Conservation (phyloP, 345 rosid genomes). For the Toxicodendron radicans region DNA sequence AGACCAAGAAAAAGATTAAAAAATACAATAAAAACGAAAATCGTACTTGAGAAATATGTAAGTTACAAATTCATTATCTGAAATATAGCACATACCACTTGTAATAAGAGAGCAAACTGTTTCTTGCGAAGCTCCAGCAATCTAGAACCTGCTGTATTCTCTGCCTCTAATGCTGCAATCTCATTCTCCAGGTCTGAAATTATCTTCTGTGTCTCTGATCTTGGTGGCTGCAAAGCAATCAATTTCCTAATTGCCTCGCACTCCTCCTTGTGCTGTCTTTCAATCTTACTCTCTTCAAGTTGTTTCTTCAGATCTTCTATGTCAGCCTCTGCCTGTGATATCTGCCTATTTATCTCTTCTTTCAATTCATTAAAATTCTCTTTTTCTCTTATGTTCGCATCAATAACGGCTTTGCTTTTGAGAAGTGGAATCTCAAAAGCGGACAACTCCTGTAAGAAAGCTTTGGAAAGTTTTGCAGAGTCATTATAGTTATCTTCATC, state of each 20-base stretch:
- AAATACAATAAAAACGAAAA: too few species aligned
- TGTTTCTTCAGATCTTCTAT: slow-evolving; percentile 84
- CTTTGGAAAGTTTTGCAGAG: slow-evolving; percentile 68
- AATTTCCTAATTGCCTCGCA: slow-evolving; percentile 84
- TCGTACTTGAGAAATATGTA: too few species aligned
- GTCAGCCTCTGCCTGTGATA: slow-evolving; percentile 63
- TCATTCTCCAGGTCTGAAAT: slow-evolving; percentile 74
- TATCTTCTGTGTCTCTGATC: slow-evolving; percentile 80
- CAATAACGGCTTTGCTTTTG: slow-evolving; percentile 81
- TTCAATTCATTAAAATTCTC: slow-evolving; percentile 80
- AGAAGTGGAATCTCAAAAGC: slow-evolving; percentile 97
- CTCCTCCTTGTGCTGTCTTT: slow-evolving; percentile 95
- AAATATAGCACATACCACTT: slow-evolving; percentile 58
- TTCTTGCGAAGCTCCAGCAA: slow-evolving; percentile 92
- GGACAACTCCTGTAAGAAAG: slow-evolving; percentile 81
- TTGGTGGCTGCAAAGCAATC: slow-evolving; percentile 80
- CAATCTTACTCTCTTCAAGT: slow-evolving; percentile 90
- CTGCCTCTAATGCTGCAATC: slow-evolving; percentile 79
- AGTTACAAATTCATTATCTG: too few species aligned
- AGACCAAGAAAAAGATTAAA: too few species aligned
- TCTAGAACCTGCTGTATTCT: slow-evolving; percentile 79
- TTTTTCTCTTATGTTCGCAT: slow-evolving; percentile 77
- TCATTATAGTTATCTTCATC: slow-evolving; percentile 64
- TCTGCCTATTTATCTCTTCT: slow-evolving; percentile 76
- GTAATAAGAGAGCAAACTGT: slow-evolving; percentile 83